Evolutionary conservation across 306 rosid species (phyloP).

Genomic region (Castanopsis chinensis): DNA sequence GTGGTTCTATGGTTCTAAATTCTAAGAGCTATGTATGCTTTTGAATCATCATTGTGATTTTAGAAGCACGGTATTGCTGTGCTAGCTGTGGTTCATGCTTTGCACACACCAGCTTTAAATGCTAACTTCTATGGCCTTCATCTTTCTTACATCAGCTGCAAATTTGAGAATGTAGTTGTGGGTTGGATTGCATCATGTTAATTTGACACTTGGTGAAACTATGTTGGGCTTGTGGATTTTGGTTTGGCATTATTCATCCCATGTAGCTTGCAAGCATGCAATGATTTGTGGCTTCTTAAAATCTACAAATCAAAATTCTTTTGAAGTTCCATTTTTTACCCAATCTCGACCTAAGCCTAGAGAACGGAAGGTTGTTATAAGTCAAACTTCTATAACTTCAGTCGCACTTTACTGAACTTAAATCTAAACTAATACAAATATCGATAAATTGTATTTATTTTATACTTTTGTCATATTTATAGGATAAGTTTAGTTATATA

Average conservation of each 20-base stretch:
- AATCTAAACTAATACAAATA: background rate
- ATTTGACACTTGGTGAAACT: background rate
- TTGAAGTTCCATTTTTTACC: background rate
- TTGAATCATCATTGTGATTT: conserved; percentile 6
- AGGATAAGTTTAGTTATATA: background rate
- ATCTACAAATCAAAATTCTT: background rate
- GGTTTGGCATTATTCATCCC: background rate
- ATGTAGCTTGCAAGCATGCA: background rate
- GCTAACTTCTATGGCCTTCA: conserved; percentile 2
- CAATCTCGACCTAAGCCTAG: background rate
- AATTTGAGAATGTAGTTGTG: conserved; percentile 9
- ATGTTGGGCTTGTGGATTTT: background rate
- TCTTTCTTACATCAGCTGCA: conserved; percentile 18
- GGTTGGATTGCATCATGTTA: conserved; percentile 6
- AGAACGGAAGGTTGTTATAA: background rate
- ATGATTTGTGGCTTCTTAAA: background rate
- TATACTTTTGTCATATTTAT: background rate
- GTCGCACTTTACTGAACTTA: background rate
- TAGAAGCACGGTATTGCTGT: background rate
- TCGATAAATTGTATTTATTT: no score
- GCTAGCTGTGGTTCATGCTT: conserved; percentile 11
- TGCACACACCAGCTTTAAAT: background rate
- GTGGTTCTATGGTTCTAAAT: conserved; percentile 83
- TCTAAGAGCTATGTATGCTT: conserved; percentile 64
- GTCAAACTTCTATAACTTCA: background rate